Conservation (phyloP, 1,139 yeast genomes). For the Protomyces gravidus region DNA sequence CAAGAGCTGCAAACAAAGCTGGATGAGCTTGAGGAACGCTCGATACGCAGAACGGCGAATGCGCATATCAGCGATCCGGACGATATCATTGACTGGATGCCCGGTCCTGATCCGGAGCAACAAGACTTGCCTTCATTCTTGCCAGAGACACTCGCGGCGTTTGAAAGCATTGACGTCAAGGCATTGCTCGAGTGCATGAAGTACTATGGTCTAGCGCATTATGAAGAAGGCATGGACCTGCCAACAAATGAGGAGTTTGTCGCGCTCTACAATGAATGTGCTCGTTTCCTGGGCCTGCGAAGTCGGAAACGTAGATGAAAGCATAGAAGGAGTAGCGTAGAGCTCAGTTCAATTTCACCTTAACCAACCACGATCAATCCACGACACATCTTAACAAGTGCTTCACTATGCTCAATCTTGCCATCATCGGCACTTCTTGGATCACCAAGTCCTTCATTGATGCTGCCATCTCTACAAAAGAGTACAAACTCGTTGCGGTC, state of each 20-base stretch:
- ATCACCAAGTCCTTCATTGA: conserved; percentile 24
- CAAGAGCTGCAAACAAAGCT: conserved; percentile 20
- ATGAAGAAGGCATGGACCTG: conserved; percentile 22
- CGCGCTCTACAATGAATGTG: conserved; percentile 14
- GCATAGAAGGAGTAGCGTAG: neutral
- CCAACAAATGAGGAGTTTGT: conserved; percentile 10
- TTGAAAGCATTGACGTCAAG: conserved; percentile 2
- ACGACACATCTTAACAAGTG: neutral
- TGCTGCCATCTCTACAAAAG: conserved; percentile 13
- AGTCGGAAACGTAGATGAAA: conserved; percentile 4
- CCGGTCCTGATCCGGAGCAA: conserved; percentile 17
- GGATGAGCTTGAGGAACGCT: conserved; percentile 25
- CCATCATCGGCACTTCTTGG: conserved; percentile 25
- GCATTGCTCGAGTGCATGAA: conserved; percentile 16
- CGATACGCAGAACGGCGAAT: conserved; percentile 21
- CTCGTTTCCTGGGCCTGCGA: conserved; percentile 20
- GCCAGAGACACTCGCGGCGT: conserved; percentile 8
- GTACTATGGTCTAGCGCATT: conserved; percentile 20
- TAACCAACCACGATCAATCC: neutral
- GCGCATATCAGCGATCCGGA: neutral
- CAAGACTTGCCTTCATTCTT: conserved; percentile 11
- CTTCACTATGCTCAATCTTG: conserved; percentile 13
- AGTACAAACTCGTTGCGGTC: conserved; percentile 20
- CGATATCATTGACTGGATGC: conserved; percentile 26
- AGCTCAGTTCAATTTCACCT: neutral